These are phyloP conservation scores for Solanum arcanum DNA, from an alignment of 257 asterid genomes.

Conservation along the genomic window DNA sequence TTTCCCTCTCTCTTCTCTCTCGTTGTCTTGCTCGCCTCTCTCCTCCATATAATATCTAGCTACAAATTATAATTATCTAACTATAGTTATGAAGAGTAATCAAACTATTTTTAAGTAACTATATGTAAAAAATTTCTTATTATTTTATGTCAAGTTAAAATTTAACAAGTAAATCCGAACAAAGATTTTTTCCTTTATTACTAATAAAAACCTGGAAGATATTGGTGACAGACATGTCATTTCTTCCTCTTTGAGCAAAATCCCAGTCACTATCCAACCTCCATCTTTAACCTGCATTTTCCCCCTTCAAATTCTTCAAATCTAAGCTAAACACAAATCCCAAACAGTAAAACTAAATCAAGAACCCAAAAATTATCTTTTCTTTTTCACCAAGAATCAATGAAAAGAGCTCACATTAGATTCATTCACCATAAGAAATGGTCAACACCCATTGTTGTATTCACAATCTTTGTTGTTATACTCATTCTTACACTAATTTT, in stretches of 20 bases:
- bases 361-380: not conserved
- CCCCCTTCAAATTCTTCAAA: not conserved
- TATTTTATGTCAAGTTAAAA: too few species aligned
- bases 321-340: not conserved
- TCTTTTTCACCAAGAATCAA: not conserved
- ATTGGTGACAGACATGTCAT: not conserved
- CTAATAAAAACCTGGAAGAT: not conserved
- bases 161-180: too few species aligned
- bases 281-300: not conserved
- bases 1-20: too few species aligned
- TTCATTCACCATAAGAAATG: constrained; percentile 30
- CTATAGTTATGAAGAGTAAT: too few species aligned
- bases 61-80: too few species aligned
- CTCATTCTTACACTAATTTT: constrained; percentile 18
- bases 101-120: rapidly evolving
- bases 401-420: constrained; percentile 49
- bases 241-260: not conserved
- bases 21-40: too few species aligned
- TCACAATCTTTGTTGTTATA: constrained; percentile 18
- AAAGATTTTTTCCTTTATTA: not conserved
- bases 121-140: too few species aligned
- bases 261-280: not conserved
- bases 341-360: not conserved
- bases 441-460: constrained; percentile 30
- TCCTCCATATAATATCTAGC: too few species aligned